Evolutionary conservation across 1,284 basidiomycete species (phyloP).

Genomic region (Fistulina hepatica): DNA sequence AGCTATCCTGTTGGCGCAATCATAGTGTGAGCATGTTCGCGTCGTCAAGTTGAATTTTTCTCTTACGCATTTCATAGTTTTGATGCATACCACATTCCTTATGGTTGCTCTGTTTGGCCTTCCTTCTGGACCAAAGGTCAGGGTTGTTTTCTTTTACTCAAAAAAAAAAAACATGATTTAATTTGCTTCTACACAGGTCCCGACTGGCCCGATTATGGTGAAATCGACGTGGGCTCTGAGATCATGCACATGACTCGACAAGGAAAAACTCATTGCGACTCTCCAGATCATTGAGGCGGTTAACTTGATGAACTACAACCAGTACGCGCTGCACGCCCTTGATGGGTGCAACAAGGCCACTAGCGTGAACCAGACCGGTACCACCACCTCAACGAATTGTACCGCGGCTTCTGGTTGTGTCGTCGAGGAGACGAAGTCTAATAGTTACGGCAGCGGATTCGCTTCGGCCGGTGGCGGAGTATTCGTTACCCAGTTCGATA

Average conservation of each 20-base stretch:
- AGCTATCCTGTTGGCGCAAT: constrained; percentile 42
- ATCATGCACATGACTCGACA: constrained; percentile 28
- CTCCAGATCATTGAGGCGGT: constrained; percentile 1
- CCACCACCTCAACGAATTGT: constrained; percentile 11
- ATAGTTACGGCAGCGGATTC: constrained; percentile 42
- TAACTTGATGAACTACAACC: constrained; percentile 31
- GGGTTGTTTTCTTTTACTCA: constrained; percentile 1
- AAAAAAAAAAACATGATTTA: constrained; percentile 34
- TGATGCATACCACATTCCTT: constrained; percentile 48
- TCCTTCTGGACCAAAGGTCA: constrained; percentile 9
- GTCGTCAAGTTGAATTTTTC: no score
- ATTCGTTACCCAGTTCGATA: constrained; percentile 50
- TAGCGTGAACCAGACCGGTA: constrained; percentile 26
- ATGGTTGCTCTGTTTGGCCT: constrained; percentile 49
- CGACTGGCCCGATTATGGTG: constrained; percentile 34
- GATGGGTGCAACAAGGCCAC: constrained; percentile 29
- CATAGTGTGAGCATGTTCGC: no score
- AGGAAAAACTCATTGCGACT: not conserved
- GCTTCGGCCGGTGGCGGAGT: constrained; percentile 48
- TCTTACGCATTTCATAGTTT: no score
- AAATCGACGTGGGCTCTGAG: constrained; percentile 50
- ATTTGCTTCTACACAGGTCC: constrained; percentile 25
- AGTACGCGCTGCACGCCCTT: constrained; percentile 50
- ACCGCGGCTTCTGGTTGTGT: constrained; percentile 36
- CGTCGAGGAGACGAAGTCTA: constrained; percentile 35